Base-by-base conservation (phyloP, 306 rosid genomes). In the Betula pendula region DNA sequence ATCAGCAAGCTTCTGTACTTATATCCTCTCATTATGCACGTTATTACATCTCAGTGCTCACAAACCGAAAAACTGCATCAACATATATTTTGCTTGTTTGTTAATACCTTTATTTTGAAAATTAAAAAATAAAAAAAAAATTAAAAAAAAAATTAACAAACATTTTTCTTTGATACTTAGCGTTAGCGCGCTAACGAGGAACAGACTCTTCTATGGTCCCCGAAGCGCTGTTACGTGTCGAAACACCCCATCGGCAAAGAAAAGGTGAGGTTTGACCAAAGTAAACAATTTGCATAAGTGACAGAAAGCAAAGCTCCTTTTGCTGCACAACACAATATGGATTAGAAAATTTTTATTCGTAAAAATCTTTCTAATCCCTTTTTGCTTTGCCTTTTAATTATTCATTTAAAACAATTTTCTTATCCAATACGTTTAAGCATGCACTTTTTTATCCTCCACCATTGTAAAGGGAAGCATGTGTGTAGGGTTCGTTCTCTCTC, bases 221-320 rank as follows among this genome's bases (percentile, higher is more conserved):
- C 2, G 5, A 4, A 0, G 14, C 10, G 5, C 25, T 12, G 16
- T 29, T 58, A 68, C 40, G 80, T 38, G 74, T 66, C 74, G 44
- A 68, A 68, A 38, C 53, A 50, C 40, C 25, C 29, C 19, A 50
- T 14, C 10, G 43, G 22, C n/a, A 11, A 33, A 59, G 24, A 75
- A 79, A 71, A 42, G 35, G 50, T 19, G 5, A 40, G 73, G 59
- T 76, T 78, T 78, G 83, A 79, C 81, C 67, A 50, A 48, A 65
- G 29, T 45, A 40, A 77, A 22, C n/a, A 56, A 78, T 20, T 52
- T 51, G 75, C 66, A n/a, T n/a, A 14, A 13, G 44, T 76, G 47
- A 50, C 12, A 29, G 42, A 80, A 83, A 76, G 81, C 11, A 80
- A 66, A 68, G 50, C 16, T 27, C 62, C 82, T 76, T 80, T 73